Evolutionary conservation across 2,329 filamentous ascomycete genomes (phyloP).

Genomic region (Thelonectria olida): DNA sequence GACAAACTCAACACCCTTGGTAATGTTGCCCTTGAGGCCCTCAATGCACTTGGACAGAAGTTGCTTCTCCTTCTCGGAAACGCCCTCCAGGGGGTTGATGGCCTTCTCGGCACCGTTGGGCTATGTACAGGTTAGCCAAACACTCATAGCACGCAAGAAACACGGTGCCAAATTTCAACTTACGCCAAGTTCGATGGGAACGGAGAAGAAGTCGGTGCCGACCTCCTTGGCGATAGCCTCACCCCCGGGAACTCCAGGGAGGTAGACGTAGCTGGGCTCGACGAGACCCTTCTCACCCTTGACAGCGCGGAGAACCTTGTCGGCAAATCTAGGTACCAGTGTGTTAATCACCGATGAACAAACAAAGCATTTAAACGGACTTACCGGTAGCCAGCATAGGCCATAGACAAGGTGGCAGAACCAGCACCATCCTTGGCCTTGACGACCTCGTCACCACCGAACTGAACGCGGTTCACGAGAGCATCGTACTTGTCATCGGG

Average conservation of each 20-base stretch:
- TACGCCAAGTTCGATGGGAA: conserved; percentile 95
- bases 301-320: conserved; percentile 88
- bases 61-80: conserved; percentile 89
- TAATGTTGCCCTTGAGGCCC: conserved; percentile 91
- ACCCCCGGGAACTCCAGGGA: conserved; percentile 87
- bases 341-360: neutral
- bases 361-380: conserved; percentile 33
- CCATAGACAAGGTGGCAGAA: conserved; percentile 93
- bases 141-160: conserved; percentile 16
- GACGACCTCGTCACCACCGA: conserved; percentile 96
- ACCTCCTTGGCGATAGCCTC: conserved; percentile 85
- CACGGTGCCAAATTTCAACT: conserved; percentile 49
- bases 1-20: conserved; percentile 91
- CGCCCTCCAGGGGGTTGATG: conserved; percentile 77
- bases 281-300: conserved; percentile 93
- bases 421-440: conserved; percentile 93
- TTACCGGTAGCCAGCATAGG: conserved; percentile 92
- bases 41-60: conserved; percentile 79
- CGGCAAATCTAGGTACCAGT: conserved; percentile 74
- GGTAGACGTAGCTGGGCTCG: conserved; percentile 96
- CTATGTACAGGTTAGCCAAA: conserved; percentile 57
- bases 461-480: conserved; percentile 94
- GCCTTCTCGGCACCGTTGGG: conserved; percentile 87
- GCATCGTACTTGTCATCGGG: conserved; percentile 90
- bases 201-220: conserved; percentile 93